A percentile compares a stretch with the other conserved stretches of the same genome.
Conservation (phyloP, 495 filamentous ascomycete species). For the Xylaria flabelliformis region DNA sequence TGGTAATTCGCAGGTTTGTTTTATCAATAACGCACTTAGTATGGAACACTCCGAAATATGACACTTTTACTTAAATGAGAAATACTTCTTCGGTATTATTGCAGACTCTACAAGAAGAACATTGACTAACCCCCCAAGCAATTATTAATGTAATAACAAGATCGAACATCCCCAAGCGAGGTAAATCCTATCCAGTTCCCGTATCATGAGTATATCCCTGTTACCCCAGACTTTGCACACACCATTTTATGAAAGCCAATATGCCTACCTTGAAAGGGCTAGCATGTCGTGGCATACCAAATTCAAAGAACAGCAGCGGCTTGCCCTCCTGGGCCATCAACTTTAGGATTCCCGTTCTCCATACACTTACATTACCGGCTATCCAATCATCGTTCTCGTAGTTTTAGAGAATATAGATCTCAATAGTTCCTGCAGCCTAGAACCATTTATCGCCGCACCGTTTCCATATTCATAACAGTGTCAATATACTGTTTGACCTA, state of each 20-base stretch:
- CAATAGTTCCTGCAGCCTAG: constrained; percentile 22
- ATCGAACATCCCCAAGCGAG: background rate
- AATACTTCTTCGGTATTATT: background rate
- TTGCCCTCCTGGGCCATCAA: background rate
- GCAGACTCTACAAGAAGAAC: background rate
- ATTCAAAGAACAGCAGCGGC: constrained; percentile 7
- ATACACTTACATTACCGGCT: background rate
- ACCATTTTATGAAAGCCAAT: constrained; percentile 13
- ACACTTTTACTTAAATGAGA: background rate
- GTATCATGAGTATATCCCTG: constrained; percentile 22
- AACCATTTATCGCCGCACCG: background rate
- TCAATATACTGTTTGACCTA: background rate
- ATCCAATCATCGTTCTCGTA: constrained; percentile 14
- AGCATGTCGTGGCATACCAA: constrained; percentile 4
- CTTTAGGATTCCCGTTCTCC: background rate
- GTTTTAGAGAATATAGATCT: background rate
- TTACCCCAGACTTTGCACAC: constrained; percentile 29
- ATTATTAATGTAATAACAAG: background rate
- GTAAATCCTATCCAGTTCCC: background rate
- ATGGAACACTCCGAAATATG: background rate
- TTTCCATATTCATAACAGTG: background rate
- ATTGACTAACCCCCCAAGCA: background rate
- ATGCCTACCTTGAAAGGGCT: constrained; percentile 23
- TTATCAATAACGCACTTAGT: background rate
- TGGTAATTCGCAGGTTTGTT: no score